Percentiles rank a stretch among this genome's conserved stretches.
Conservation (phyloP, 495 filamentous ascomycete species). For the Aeminium ludgeri region DNA sequence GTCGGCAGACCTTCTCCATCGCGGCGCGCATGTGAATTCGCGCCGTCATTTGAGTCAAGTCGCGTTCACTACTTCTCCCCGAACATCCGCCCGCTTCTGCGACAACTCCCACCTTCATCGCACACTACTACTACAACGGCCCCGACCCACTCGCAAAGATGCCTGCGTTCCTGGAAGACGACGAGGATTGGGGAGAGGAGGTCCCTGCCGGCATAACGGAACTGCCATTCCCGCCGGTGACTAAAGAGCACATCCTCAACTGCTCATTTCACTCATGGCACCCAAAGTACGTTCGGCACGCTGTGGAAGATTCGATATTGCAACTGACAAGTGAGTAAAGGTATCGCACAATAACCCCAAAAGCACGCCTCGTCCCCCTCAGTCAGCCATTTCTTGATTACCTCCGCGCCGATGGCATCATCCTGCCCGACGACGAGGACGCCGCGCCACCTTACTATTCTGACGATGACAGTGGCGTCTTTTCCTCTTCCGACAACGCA, state of each 20-base stretch:
- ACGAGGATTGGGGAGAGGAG: not conserved
- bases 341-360: slow-evolving; percentile 69
- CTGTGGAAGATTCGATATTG: not conserved
- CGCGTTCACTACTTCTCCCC: too few relatives aligned
- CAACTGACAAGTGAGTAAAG: slow-evolving; percentile 18
- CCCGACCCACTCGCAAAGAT: not conserved
- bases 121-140: too few relatives aligned
- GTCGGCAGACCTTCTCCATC: too few relatives aligned
- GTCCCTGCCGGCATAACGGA: slow-evolving; percentile 11
- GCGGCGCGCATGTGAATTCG: too few relatives aligned
- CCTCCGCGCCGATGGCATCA: slow-evolving; percentile 81
- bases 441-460: slow-evolving; percentile 25
- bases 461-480: slow-evolving; percentile 28
- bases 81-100: too few relatives aligned
- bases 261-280: slow-evolving; percentile 93
- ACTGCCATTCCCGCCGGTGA: slow-evolving; percentile 67
- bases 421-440: slow-evolving; percentile 48
- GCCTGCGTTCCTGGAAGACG: slow-evolving; percentile 6
- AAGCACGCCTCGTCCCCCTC: slow-evolving; percentile 68
- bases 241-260: slow-evolving; percentile 70
- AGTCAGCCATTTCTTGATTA: slow-evolving; percentile 60
- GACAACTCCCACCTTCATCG: too few relatives aligned
- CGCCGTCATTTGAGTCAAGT: too few relatives aligned
- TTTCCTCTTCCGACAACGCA: slow-evolving; percentile 29
- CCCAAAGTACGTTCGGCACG: slow-evolving; percentile 37